Base-by-base conservation (phyloP, 495 filamentous ascomycete species). In the Clavariopsis aquatica region DNA sequence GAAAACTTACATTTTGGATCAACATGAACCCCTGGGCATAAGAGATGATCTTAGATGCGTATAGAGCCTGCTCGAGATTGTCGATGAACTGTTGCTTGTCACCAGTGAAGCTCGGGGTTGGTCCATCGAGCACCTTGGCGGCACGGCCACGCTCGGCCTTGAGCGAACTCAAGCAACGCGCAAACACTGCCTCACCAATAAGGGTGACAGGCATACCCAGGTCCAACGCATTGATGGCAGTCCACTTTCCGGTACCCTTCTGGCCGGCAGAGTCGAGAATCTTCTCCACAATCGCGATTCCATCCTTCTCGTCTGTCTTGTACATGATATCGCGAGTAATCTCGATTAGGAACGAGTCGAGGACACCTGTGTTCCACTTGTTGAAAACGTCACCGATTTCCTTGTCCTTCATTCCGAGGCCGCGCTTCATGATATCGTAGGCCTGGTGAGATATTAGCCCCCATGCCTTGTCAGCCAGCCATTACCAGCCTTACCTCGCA, bases 171-270 rank as follows among this genome's bases (percentile, higher is more conserved):
- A 98, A 75, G 82, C 94, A 98, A 69, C 94, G 89, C 64, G 93
- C 85, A 75, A 98, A 93, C 67, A 98, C 94, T 69, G 94, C 87
- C 83, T 98, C 94, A 62, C 94, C 94, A 65, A 98, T 98, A 68
- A 98, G 81, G 60, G 94, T 98, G 69, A 98, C 94, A 71, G 94
- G 94, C 93, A 98, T 97, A 69, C 94, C 94, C 53, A 98, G 88
- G 78, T 98, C 94, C 59, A 98, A 86, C 62, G 94, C 93, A 77
- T 98, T 98, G 81, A 98, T 93, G 66, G 95, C 95, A 62, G 94
- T 98, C 94, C 94, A 98, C 83, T 98, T 98, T 78, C 94, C 94
- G 70, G 94, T 98, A 80, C 94, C 94, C 84, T 98, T 98, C 84
- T 98, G 94, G 69, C 94, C 94, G 71, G 94, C 94, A 77, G 94